phyloP scores from a whole-genome alignment of 176 grass and related monocot genomes.

The sorghum (Sorghum bicolor) region DNA sequence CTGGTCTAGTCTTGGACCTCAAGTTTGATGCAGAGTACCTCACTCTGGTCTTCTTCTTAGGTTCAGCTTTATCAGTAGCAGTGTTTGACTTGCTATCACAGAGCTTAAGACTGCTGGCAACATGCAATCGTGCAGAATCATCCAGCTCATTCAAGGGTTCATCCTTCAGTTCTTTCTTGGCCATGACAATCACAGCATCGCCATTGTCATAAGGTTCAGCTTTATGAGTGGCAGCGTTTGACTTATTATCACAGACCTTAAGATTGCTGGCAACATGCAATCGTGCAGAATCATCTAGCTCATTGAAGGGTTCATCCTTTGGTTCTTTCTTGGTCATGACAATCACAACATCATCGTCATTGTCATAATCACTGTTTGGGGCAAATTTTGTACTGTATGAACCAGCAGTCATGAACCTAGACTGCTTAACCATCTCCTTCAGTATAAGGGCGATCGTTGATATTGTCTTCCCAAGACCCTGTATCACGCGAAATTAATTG shows the following conservation, averaged over 20 bases:
- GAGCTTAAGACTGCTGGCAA: background rate
- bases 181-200: conserved; percentile 20
- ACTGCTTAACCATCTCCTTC: conserved; percentile 77
- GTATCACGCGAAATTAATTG: background rate
- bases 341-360: conserved; percentile 39
- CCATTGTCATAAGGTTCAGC: conserved; percentile 12
- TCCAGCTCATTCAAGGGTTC: background rate
- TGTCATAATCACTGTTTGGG: conserved; percentile 58
- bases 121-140: background rate
- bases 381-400: conserved; percentile 33
- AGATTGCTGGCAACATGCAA: background rate
- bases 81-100: background rate
- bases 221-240: conserved; percentile 14
- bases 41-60: conserved; percentile 26
- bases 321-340: conserved; percentile 17
- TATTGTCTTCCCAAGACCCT: conserved; percentile 96
- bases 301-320: conserved; percentile 11
- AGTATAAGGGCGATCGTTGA: conserved; percentile 84
- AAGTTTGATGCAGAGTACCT: conserved; percentile 26
- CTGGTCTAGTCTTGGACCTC: conserved; percentile 31
- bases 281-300: background rate
- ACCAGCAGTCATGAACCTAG: conserved; percentile 52
- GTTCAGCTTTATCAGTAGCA: conserved; percentile 36
- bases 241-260: background rate
- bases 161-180: conserved; percentile 30